These are phyloP conservation scores for Austroboletus novae-zelandiae DNA, from an alignment of 1,284 basidiomycete genomes.

Conservation along the genomic window DNA sequence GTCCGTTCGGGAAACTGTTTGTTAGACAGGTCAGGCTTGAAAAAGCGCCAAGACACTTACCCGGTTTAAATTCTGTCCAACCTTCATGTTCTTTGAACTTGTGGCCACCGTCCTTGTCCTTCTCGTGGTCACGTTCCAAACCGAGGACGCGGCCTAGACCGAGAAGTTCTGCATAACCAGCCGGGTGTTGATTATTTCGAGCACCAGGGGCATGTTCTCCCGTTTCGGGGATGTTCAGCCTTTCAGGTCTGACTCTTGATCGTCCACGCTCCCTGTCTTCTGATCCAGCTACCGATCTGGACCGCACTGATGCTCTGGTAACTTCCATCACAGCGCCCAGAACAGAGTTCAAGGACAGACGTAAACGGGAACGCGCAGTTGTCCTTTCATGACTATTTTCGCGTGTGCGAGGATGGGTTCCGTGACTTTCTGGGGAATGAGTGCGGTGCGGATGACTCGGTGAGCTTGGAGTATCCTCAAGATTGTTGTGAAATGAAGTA, in stretches of 20 bases:
- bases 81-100: constrained; percentile 45
- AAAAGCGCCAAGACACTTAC: constrained; percentile 38
- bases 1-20: background rate
- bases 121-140: constrained; percentile 18
- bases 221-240: constrained; percentile 3
- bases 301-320: constrained; percentile 13
- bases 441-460: background rate
- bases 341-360: constrained; percentile 37
- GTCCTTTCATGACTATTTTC: background rate
- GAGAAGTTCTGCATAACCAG: constrained; percentile 10
- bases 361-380: constrained; percentile 32
- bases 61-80: constrained; percentile 94
- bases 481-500: background rate
- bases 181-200: background rate
- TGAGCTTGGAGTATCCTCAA: constrained; percentile 22
- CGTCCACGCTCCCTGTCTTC: constrained; percentile 26
- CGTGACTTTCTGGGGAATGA: constrained; percentile 6
- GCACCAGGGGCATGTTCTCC: constrained; percentile 8
- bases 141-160: constrained; percentile 24
- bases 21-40: background rate
- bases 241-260: constrained; percentile 16
- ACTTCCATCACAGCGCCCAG: constrained; percentile 38
- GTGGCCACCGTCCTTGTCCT: constrained; percentile 4
- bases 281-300: background rate
- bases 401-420: background rate